A percentile compares a stretch with the other conserved stretches of the same genome.
Conservation (phyloP, 768 basidiomycete genomes). For the Agaricus blazei region DNA sequence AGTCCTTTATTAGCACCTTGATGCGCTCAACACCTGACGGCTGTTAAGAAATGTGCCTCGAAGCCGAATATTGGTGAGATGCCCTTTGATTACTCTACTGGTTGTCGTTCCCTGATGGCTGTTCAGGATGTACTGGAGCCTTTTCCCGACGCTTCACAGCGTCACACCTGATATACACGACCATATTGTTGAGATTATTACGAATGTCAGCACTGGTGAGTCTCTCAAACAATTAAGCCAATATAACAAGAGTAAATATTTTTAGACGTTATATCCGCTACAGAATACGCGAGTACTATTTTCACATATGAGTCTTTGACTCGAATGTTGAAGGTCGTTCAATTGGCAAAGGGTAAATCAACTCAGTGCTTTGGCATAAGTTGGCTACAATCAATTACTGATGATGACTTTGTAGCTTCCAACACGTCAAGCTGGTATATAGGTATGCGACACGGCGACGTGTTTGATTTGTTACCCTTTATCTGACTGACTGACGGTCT, state of each 20-base stretch:
- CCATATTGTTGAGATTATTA: background rate
- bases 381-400: too few species aligned
- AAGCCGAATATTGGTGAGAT: conserved; percentile 3
- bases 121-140: conserved; percentile 4
- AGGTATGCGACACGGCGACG: background rate
- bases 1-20: background rate
- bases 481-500: background rate
- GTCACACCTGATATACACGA: conserved; percentile 1
- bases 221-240: background rate
- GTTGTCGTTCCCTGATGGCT: background rate
- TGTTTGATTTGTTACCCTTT: background rate
- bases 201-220: conserved; percentile 4
- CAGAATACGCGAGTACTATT: background rate
- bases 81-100: background rate
- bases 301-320: background rate
- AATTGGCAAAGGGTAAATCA: background rate
- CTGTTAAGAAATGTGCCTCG: background rate
- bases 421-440: conserved; percentile 8
- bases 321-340: conserved; percentile 1
- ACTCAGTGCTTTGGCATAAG: background rate
- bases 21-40: background rate
- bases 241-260: too few species aligned
- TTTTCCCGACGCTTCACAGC: background rate
- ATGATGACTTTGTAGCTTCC: background rate
- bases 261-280: background rate